phyloP scores from a whole-genome alignment of 805 yeast species.

The Kuraishia hungarica region DNA sequence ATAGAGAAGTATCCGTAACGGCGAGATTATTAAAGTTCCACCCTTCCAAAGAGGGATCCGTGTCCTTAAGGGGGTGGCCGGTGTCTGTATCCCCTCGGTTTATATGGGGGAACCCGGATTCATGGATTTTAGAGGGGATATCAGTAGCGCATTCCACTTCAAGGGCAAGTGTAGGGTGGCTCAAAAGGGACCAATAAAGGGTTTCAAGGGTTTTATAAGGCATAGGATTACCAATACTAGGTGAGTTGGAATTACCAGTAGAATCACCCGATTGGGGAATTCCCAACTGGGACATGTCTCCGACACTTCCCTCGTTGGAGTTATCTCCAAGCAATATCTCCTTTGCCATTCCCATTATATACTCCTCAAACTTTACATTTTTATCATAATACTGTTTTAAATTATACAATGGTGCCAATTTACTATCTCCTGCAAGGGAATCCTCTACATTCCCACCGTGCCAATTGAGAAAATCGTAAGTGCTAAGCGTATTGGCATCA shows the following conservation, averaged over 20 bases:
- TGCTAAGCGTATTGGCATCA: slow-evolving; percentile 25
- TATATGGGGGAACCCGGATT: slow-evolving; percentile 24
- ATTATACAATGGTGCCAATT: slow-evolving; percentile 42
- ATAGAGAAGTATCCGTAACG: slow-evolving; percentile 35
- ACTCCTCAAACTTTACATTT: slow-evolving; percentile 33
- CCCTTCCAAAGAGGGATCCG: slow-evolving; percentile 18
- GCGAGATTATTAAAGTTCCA: slow-evolving; percentile 59
- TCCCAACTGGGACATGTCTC: no score
- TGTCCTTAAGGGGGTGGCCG: background rate
- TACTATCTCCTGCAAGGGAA: slow-evolving; percentile 25
- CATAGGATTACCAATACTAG: no score
- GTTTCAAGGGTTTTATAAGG: slow-evolving; percentile 22
- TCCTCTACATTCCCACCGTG: slow-evolving; percentile 30
- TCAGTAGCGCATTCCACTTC: slow-evolving; percentile 28
- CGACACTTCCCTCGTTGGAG: no score
- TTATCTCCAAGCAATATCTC: no score
- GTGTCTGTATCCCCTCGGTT: slow-evolving; percentile 6
- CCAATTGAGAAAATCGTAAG: slow-evolving; percentile 38
- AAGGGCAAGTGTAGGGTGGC: slow-evolving; percentile 17
- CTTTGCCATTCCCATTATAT: background rate
- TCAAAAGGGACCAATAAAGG: slow-evolving; percentile 32
- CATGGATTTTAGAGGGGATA: slow-evolving; percentile 28
- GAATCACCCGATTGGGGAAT: no score
- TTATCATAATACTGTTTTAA: slow-evolving; percentile 52
- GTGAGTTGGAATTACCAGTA: no score